Evolutionary conservation across 495 filamentous ascomycete species (phyloP).

Genomic region (Aspergillus coremiiformis): DNA sequence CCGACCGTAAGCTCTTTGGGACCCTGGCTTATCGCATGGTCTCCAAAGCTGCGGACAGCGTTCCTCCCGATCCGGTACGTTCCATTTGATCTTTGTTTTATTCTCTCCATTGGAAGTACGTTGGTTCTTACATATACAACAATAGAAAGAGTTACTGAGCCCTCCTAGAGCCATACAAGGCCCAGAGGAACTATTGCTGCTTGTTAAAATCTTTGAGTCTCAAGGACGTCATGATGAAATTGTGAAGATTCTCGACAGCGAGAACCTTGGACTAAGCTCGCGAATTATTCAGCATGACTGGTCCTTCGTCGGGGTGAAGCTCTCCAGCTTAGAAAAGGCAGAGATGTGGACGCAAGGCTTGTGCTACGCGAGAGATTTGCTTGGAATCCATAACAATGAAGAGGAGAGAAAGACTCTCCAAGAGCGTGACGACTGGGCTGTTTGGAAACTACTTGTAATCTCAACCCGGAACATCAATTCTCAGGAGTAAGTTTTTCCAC

Average conservation of each 20-base stretch:
- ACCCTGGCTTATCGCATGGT: conserved; percentile 53
- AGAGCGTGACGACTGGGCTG: conserved; percentile 49
- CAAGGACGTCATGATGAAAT: conserved; percentile 41
- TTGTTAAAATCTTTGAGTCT: conserved; percentile 44
- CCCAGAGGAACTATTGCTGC: conserved; percentile 47
- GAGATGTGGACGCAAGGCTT: conserved; percentile 42
- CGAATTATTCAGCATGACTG: conserved; percentile 45
- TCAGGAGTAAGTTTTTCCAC: conserved; percentile 23
- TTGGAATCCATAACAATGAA: conserved; percentile 27
- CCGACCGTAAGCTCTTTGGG: conserved; percentile 49
- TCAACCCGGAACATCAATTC: conserved; percentile 23
- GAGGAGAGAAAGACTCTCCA: conserved; percentile 29
- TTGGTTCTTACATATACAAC: conserved; percentile 14
- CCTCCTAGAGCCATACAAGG: conserved; percentile 47
- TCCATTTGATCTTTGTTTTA: background rate
- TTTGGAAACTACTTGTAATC: conserved; percentile 43
- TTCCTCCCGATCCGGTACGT: conserved; percentile 40
- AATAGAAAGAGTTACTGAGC: conserved; percentile 36
- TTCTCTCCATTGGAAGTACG: conserved; percentile 5
- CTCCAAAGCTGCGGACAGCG: conserved; percentile 48
- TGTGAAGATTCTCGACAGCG: conserved; percentile 43
- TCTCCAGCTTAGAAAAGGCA: conserved; percentile 36
- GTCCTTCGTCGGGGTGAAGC: conserved; percentile 40
- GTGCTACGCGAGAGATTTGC: conserved; percentile 36
- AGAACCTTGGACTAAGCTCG: conserved; percentile 45